Conservation (phyloP, 2,329 filamentous ascomycete species). For the Sordariomycetes sp. region DNA sequence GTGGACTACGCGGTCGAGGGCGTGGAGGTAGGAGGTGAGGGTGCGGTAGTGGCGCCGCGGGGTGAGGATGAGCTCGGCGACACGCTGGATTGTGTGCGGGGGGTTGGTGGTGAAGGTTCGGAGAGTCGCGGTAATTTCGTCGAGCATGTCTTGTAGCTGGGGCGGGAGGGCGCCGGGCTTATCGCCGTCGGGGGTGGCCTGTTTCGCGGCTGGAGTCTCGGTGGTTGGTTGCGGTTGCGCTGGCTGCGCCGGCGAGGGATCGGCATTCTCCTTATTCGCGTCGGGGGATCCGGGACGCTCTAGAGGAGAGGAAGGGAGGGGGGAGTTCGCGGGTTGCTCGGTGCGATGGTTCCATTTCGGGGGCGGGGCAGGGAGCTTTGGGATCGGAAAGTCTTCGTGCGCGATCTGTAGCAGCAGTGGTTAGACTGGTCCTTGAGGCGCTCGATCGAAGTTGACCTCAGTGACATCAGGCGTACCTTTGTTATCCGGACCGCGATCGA, state of each 20-base stretch:
- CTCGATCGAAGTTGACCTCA: neutral
- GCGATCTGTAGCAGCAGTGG: constrained; percentile 44
- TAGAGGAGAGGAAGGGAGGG: constrained; percentile 29
- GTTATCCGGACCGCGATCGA: neutral
- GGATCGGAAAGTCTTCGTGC: constrained; percentile 62
- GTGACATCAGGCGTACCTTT: neutral
- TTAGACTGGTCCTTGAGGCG: neutral
- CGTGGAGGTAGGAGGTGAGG: constrained; percentile 75
- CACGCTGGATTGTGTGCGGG: constrained; percentile 84
- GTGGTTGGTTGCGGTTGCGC: constrained; percentile 14
- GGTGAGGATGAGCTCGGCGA: constrained; percentile 71
- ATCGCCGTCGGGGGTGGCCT: constrained; percentile 18
- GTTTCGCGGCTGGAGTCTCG: constrained; percentile 19
- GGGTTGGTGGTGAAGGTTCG: constrained; percentile 60
- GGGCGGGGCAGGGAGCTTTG: constrained; percentile 36
- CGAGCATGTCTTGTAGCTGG: constrained; percentile 48
- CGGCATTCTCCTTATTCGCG: constrained; percentile 56
- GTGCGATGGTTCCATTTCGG: constrained; percentile 19
- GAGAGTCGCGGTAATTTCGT: constrained; percentile 48
- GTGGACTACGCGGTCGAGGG: constrained; percentile 78
- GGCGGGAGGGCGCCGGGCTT: constrained; percentile 37
- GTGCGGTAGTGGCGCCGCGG: constrained; percentile 71
- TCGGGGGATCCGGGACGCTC: constrained; percentile 35
- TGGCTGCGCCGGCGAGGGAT: constrained; percentile 20
- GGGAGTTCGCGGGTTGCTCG: constrained; percentile 28